Conservation (phyloP, 768 basidiomycete species). For the Coprinopsis marcescibilis region DNA sequence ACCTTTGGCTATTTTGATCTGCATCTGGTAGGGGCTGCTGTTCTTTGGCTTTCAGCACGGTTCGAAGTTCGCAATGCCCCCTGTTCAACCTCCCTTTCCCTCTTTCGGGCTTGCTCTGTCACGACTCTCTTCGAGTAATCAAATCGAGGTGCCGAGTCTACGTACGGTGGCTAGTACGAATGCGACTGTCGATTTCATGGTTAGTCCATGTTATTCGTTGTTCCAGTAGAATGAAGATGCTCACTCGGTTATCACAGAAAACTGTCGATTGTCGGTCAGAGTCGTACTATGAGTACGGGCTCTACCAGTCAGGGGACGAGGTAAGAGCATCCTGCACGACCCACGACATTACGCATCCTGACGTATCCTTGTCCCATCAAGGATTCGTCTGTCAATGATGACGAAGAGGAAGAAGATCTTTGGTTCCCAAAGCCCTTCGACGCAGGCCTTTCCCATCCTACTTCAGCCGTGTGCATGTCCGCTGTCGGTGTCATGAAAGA, state of each 20-base stretch:
- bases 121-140: no score
- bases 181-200: neutral
- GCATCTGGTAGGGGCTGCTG: no score
- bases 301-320: neutral
- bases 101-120: slow-evolving; percentile 1
- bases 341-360: neutral
- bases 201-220: neutral
- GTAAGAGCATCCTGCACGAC: no score
- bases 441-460: neutral
- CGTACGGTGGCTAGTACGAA: neutral
- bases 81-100: neutral
- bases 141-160: neutral
- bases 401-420: neutral
- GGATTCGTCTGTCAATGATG: neutral
- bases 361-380: neutral
- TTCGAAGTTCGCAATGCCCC: neutral
- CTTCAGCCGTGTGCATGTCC: neutral
- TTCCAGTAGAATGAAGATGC: neutral
- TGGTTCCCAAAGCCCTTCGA: no score
- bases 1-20: no score
- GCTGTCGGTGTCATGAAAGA: neutral
- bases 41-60: no score
- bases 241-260: neutral
- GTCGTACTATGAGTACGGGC: neutral
- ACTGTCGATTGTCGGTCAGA: neutral